Percentiles rank a stretch among this genome's conserved stretches.
Conservation (phyloP, 78 protist genomes). For the Dictyostelium discoideum region DNA sequence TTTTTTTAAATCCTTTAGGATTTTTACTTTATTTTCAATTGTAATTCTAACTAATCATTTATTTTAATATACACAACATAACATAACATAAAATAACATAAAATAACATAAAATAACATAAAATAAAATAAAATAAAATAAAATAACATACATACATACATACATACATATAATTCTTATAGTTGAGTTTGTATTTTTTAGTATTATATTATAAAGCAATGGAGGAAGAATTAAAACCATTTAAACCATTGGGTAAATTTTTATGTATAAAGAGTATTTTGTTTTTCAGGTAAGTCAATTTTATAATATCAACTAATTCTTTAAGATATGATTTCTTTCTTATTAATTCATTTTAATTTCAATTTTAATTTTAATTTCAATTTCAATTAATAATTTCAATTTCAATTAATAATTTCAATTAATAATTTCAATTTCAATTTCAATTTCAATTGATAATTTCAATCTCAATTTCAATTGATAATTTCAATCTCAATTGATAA, state of each 20-base stretch:
- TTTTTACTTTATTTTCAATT: neutral
- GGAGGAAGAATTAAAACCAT: slow-evolving; percentile 70
- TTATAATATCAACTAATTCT: neutral
- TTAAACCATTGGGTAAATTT: slow-evolving; percentile 82
- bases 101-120: too few species aligned
- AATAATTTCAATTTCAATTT: too few species aligned
- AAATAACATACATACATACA: neutral
- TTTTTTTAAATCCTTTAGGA: neutral
- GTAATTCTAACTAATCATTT: neutral
- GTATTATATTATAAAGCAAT: slow-evolving; percentile 69
- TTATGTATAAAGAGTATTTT: slow-evolving; percentile 82
- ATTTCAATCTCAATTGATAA: too few species aligned
- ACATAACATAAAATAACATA: neutral
- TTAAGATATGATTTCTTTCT: neutral
- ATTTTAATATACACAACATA: neutral
- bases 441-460: neutral
- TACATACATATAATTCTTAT: neutral
- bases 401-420: too few species aligned
- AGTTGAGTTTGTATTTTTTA: slow-evolving; percentile 76
- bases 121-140: neutral
- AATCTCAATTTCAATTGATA: neutral
- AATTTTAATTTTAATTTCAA: neutral
- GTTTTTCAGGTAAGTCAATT: slow-evolving; percentile 18
- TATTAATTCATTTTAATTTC: too few species aligned
- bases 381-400: too few species aligned